Evolutionary conservation across 495 filamentous ascomycete species (phyloP).

Genomic region (Aspergillus asperescens): DNA sequence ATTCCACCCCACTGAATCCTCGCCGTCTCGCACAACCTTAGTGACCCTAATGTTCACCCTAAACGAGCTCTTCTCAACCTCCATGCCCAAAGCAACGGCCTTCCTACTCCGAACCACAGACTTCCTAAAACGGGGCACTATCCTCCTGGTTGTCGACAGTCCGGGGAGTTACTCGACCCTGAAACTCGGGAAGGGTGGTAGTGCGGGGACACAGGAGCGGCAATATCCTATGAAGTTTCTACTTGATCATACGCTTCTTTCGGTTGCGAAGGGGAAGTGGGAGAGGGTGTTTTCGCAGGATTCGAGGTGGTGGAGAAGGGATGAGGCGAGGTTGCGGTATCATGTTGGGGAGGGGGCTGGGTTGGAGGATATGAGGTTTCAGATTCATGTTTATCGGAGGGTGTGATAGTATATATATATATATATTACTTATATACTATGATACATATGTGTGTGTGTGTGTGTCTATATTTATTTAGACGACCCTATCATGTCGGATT

Average conservation of each 20-base stretch:
- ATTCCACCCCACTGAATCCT: slow-evolving; percentile 20
- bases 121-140: slow-evolving; percentile 48
- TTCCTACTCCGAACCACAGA: slow-evolving; percentile 65
- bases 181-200: slow-evolving; percentile 46
- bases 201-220: slow-evolving; percentile 43
- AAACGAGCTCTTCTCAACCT: slow-evolving; percentile 87
- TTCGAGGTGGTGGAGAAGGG: slow-evolving; percentile 73
- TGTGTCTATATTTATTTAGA: no score
- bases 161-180: slow-evolving; percentile 87
- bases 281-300: slow-evolving; percentile 65
- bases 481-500: no score
- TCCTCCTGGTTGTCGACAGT: slow-evolving; percentile 86
- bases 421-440: no score
- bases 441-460: no score
- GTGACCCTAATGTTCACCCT: slow-evolving; percentile 89
- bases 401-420: slow-evolving; percentile 9
- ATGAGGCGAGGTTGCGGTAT: slow-evolving; percentile 63
- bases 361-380: slow-evolving; percentile 92
- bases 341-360: slow-evolving; percentile 57
- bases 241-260: slow-evolving; percentile 73
- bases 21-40: slow-evolving; percentile 41
- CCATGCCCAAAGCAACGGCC: slow-evolving; percentile 64
- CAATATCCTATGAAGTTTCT: slow-evolving; percentile 93
- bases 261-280: slow-evolving; percentile 54
- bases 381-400: slow-evolving; percentile 71